Conservation (phyloP, 2,329 filamentous ascomycete species). For the Corynespora cassiicola region DNA sequence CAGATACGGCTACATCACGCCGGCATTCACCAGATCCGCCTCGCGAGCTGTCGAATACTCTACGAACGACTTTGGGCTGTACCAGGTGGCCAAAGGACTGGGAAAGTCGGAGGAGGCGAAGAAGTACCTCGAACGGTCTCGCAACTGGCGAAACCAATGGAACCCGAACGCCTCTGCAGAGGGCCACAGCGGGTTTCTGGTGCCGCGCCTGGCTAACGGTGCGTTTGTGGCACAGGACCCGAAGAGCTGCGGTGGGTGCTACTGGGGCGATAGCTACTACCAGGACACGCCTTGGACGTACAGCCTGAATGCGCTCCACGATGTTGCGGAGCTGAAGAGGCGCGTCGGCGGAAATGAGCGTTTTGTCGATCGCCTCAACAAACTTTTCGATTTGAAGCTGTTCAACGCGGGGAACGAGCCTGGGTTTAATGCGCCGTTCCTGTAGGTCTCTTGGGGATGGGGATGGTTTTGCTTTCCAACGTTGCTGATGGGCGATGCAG, state of each 20-base stretch:
- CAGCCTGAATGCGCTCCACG: constrained; percentile 73
- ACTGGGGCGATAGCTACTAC: constrained; percentile 69
- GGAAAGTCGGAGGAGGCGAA: constrained; percentile 57
- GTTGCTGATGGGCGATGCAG: no score
- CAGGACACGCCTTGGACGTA: constrained; percentile 70
- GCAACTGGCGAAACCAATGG: constrained; percentile 77
- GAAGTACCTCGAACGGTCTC: constrained; percentile 68
- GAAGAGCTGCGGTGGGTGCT: constrained; percentile 67
- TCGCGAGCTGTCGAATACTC: constrained; percentile 72
- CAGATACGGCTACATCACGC: constrained; percentile 69
- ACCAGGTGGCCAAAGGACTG: constrained; percentile 68
- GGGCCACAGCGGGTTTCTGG: constrained; percentile 70
- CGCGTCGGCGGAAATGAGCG: constrained; percentile 61
- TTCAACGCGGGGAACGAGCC: constrained; percentile 75
- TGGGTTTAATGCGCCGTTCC: constrained; percentile 70
- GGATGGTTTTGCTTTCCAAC: no score
- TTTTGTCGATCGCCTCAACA: constrained; percentile 66
- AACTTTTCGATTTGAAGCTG: constrained; percentile 62
- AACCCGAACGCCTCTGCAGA: constrained; percentile 64
- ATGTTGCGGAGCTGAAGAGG: constrained; percentile 62
- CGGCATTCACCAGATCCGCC: constrained; percentile 65
- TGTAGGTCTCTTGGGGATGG: no score
- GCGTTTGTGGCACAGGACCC: constrained; percentile 59
- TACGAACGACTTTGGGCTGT: constrained; percentile 72
- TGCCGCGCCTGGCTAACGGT: constrained; percentile 61